Base-by-base conservation (phyloP, 768 basidiomycete species). In the Cubamyces lactineus region DNA sequence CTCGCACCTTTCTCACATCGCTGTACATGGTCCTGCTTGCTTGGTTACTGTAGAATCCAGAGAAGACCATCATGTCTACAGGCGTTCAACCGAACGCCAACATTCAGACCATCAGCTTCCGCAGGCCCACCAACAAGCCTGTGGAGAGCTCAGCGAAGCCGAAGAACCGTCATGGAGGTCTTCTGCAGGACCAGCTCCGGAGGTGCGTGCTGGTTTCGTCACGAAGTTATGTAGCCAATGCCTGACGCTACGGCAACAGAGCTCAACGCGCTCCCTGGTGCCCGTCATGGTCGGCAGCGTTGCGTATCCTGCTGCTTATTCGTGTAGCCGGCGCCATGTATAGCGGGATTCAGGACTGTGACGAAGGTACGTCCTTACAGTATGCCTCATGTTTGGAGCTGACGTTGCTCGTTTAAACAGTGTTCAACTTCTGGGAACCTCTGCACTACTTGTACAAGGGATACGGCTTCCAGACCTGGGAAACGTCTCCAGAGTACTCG, bases 351-450 rank as follows among this genome's bases (percentile, higher is more conserved):
- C 86, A 88, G 69, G 97, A 98, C 71, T 98, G 97, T 65, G 97
- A 99, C 71, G 97, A 99, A 85, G 95, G 96, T 94, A 55, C 63
- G 76, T 67, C 8, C 23, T 26, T 6, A 17, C 53, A 13, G 24
- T n/a, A 47, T 12, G 2, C 46, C 11, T 21, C 23, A 5, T 1
- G 15, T 3, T 13, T 5, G 26, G 1, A 24, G 5, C 48, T 19
- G 6, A 21, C 13, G 8, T 49, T 16, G 16, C 50, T 53, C 49
- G n/a, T 30, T 19, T 50, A 39, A 49, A 24, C 56, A 99, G 97
- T 97, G 13, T 99, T 88, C 83, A 99, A 99, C 76, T 99, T 97
- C 75, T 98, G 94, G 94, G 97, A 98, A 71, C 97, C 97, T 19
- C 78, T 99, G 16, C 97, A 99, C 76, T 96, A 95, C 71, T 80